Percentiles rank a stretch among this genome's conserved stretches.
These are phyloP conservation scores for Volvox carteri DNA, from an alignment of 163 green algal species.

Conservation along the genomic window DNA sequence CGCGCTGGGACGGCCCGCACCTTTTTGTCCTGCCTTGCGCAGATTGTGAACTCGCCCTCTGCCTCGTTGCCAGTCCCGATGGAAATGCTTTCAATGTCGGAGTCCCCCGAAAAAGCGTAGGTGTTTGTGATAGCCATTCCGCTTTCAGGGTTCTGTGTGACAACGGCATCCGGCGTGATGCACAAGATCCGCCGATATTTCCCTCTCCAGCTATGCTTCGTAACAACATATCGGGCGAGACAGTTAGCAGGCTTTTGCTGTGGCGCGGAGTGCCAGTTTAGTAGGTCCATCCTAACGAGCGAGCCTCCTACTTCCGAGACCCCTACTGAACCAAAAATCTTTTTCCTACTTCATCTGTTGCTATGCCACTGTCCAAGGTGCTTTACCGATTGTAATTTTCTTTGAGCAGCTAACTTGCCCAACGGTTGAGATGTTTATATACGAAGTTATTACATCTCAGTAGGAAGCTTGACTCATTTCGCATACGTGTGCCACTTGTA, in stretches of 20 bases:
- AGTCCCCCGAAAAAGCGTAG: constrained; percentile 75
- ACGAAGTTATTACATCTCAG: background rate
- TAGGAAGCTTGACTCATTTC: too few relatives aligned
- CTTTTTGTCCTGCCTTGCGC: constrained; percentile 83
- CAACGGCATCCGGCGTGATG: constrained; percentile 77
- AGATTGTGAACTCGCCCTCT: constrained; percentile 78
- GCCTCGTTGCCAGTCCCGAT: constrained; percentile 56
- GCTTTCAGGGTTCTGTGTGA: constrained; percentile 84
- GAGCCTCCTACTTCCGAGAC: too few relatives aligned
- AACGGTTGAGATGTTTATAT: background rate
- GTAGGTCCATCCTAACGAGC: constrained; percentile 38
- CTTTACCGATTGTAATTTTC: too few relatives aligned
- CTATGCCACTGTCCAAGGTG: too few relatives aligned
- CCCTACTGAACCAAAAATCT: background rate
- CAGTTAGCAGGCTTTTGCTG: constrained; percentile 69
- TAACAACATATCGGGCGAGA: constrained; percentile 82
- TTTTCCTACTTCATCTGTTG: background rate
- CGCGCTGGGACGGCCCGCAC: constrained; percentile 45
- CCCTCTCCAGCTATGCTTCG: constrained; percentile 87
- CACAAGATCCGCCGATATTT: constrained; percentile 85
- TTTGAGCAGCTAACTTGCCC: too few relatives aligned
- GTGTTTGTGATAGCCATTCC: constrained; percentile 85
- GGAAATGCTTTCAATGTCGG: constrained; percentile 75
- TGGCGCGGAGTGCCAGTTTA: constrained; percentile 45
- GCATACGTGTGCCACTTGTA: too few relatives aligned